Conservation (phyloP, 768 basidiomycete genomes). For the Amanita exitialis region DNA sequence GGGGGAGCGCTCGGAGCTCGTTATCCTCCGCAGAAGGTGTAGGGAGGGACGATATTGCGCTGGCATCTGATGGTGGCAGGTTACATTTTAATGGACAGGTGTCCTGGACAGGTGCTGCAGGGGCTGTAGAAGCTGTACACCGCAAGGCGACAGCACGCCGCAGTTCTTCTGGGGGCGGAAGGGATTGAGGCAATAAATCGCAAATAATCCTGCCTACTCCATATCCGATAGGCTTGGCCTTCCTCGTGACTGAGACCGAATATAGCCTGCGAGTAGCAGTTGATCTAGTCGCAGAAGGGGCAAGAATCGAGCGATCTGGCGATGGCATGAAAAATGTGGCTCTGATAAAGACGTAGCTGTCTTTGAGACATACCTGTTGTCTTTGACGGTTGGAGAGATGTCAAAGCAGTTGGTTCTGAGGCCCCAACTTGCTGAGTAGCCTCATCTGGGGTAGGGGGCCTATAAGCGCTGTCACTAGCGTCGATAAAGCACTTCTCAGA, state of each 20-base stretch:
- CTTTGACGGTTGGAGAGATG: not conserved
- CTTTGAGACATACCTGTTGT: conserved; percentile 3
- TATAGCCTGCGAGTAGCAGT: not conserved
- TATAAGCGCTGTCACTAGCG: conserved; percentile 8
- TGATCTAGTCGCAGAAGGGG: not conserved
- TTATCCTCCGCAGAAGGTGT: conserved; percentile 1
- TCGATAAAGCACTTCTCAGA: conserved; percentile 5
- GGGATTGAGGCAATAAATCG: conserved; percentile 37
- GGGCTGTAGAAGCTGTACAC: not conserved
- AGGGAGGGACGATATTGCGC: conserved; percentile 1
- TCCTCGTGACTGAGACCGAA: conserved; percentile 2
- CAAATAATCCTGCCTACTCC: conserved; percentile 31
- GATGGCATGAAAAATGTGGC: not conserved
- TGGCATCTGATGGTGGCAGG: not conserved
- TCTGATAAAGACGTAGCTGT: not conserved
- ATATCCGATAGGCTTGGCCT: not conserved
- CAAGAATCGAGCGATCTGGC: not conserved
- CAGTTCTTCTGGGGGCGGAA: conserved; percentile 2
- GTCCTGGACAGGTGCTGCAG: not conserved
- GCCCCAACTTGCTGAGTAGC: not conserved
- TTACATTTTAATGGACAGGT: not conserved
- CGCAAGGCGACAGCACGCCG: not conserved
- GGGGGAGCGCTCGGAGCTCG: not conserved
- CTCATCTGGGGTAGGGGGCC: conserved; percentile 12
- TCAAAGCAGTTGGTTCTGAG: not conserved